Base-by-base conservation (phyloP, 371 early-diverging fungal genomes). In the Coemansia sp. region DNA sequence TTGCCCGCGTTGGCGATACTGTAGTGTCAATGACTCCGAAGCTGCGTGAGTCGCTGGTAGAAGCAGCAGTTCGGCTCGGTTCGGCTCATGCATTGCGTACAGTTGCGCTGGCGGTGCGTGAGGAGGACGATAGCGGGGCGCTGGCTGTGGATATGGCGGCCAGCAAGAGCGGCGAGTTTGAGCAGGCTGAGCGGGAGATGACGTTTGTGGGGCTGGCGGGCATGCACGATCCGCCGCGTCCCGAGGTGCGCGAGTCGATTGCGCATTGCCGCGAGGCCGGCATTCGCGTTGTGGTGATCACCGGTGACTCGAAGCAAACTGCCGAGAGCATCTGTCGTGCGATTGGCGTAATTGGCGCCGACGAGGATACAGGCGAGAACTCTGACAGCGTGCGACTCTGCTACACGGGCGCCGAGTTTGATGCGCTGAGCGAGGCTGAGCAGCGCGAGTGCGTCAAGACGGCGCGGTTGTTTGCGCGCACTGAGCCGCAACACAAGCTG, bases 191-290 rank as follows among this genome's bases (percentile, higher is more conserved):
- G 80, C 80, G 83, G 54, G 82, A 87, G 67, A 85, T 97, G 89
- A 90, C 89, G 10, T 96, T 99, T 82, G 82, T 97, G 45, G 98
- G 98, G 24, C 77, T 98, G 22, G 90, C 92, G 47, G 97, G 89
- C 68, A 95, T 99, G 95, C 83, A 90, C 80, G 99, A 99, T 77
- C 99, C 98, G 59, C 99, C 99, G 51, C 87, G 99, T 21, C 89
- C 93, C n/a, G 96, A 97, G 73, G 95, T 97, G 18, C 81, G 82
- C 63, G 88, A 81, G 14, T 86, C 94, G 11, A 93, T 99, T 68
- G 81, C 75, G 58, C 86, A 88, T 67, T 98, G 97, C 81, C 81
- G 86, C 59, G 86, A 87, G 37, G 99, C 98, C 29, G 98, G 98
- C 61, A 96, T 99, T 69, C 89, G 95, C 52, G 95, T 99, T 34